Conservation (phyloP, 768 basidiomycete genomes). For the Phylloporus scabripes region DNA sequence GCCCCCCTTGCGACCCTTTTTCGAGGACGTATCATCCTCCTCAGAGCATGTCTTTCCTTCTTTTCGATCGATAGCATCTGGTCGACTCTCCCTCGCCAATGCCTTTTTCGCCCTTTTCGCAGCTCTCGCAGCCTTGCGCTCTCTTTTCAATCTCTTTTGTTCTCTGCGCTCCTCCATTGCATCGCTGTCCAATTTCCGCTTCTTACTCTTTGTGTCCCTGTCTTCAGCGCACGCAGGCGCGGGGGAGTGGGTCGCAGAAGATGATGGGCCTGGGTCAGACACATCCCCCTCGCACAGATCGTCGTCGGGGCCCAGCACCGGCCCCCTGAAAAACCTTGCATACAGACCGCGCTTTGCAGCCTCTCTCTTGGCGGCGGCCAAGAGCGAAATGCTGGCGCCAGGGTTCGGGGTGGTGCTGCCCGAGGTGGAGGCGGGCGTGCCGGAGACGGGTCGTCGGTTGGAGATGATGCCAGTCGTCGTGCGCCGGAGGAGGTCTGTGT, state of each 20-base stretch:
- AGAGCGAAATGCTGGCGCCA: conserved; percentile 35
- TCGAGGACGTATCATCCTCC: background rate
- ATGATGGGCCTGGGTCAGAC: background rate
- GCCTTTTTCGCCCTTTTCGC: conserved; percentile 9
- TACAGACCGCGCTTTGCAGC: conserved; percentile 74
- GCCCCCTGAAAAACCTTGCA: conserved; percentile 75
- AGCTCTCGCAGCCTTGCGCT: conserved; percentile 17
- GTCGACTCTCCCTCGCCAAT: background rate
- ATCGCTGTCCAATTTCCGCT: conserved; percentile 6
- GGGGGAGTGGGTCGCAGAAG: background rate
- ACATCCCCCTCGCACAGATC: background rate
- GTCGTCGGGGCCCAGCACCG: conserved; percentile 50
- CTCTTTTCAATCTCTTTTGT: conserved; percentile 22
- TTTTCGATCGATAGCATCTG: background rate
- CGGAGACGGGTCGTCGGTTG: conserved; percentile 53
- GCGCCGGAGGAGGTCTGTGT: conserved; percentile 38
- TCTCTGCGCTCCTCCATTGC: conserved; percentile 16
- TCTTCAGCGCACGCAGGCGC: background rate
- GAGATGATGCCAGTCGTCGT: conserved; percentile 76
- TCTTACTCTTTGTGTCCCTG: conserved; percentile 1
- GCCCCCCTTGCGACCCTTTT: conserved; percentile 9
- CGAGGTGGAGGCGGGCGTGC: conserved; percentile 44
- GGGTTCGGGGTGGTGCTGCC: conserved; percentile 38
- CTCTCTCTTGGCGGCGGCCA: conserved; percentile 68
- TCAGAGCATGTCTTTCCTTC: background rate